Evolutionary conservation across 129 eudicot species (phyloP).

Genomic region (Chrysanthemum lavandulifolium): DNA sequence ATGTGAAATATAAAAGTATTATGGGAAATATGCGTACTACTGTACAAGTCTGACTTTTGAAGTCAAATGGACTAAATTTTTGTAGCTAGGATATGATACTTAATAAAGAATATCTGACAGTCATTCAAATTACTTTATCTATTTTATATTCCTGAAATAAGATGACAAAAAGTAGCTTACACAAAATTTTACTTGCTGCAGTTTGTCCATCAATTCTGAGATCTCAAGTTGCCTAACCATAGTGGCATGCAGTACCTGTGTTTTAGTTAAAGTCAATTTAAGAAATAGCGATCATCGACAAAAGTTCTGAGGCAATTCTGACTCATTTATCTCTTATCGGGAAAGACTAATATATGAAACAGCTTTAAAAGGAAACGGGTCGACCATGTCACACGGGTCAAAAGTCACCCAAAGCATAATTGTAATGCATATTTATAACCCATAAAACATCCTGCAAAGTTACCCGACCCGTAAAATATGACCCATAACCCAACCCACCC

Average conservation of each 20-base stretch:
- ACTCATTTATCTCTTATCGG: background rate
- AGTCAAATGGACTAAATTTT: background rate
- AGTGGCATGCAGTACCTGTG: slow-evolving; percentile 63
- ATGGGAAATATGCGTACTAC: too few relatives aligned
- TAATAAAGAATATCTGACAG: too few relatives aligned
- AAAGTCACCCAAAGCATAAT: background rate
- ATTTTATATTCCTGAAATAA: too few relatives aligned
- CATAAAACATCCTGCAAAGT: background rate
- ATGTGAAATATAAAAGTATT: background rate
- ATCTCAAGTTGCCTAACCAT: slow-evolving; percentile 70
- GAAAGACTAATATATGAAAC: background rate
- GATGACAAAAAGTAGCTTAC: slow-evolving; percentile 38
- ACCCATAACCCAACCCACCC: background rate
- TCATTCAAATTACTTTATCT: too few relatives aligned
- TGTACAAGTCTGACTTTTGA: background rate
- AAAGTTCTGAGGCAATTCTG: background rate
- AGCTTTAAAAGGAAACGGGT: background rate
- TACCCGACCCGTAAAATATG: background rate
- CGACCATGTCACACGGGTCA: background rate
- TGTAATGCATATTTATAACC: background rate
- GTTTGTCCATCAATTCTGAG: slow-evolving; percentile 50
- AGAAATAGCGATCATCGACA: background rate
- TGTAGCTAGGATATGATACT: too few relatives aligned
- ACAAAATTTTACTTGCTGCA: slow-evolving; percentile 50
- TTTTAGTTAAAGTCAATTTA: slow-evolving; percentile 4